Evolutionary conservation across 129 eudicot species (phyloP).

Genomic region (Flaveria sonorensis): DNA sequence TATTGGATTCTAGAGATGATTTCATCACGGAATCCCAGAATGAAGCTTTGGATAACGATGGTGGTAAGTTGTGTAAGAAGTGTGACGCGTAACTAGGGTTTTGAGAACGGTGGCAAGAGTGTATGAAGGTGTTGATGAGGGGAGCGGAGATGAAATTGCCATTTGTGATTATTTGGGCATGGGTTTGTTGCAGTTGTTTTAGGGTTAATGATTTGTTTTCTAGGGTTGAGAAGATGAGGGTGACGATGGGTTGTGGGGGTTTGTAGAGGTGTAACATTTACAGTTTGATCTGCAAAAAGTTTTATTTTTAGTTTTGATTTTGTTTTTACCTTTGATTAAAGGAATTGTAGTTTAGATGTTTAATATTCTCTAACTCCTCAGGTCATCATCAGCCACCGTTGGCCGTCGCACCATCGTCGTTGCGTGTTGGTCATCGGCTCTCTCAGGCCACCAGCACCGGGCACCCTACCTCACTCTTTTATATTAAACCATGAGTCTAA

Average conservation of each 20-base stretch:
- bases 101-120: slow-evolving; percentile 34
- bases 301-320: slow-evolving; percentile 13
- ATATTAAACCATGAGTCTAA: too few relatives aligned
- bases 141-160: slow-evolving; percentile 33
- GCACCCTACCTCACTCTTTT: too few relatives aligned
- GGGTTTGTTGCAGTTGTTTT: slow-evolving; percentile 46
- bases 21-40: slow-evolving; percentile 43
- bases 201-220: slow-evolving; percentile 32
- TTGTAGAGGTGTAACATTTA: slow-evolving; percentile 33
- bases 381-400: too few relatives aligned
- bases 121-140: slow-evolving; percentile 38
- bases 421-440: too few relatives aligned
- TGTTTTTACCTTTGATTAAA: too few relatives aligned
- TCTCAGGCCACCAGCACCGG: too few relatives aligned
- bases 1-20: slow-evolving; percentile 34
- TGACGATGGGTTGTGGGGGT: slow-evolving; percentile 25
- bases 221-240: slow-evolving; percentile 26
- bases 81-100: slow-evolving; percentile 29
- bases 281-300: neutral
- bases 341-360: too few relatives aligned
- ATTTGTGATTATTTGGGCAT: slow-evolving; percentile 40
- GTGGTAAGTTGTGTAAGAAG: slow-evolving; percentile 36
- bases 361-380: too few relatives aligned
- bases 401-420: too few relatives aligned
- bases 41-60: slow-evolving; percentile 38